phyloP scores from a whole-genome alignment of 495 filamentous ascomycete genomes.

The Talaromyces borbonicus region DNA sequence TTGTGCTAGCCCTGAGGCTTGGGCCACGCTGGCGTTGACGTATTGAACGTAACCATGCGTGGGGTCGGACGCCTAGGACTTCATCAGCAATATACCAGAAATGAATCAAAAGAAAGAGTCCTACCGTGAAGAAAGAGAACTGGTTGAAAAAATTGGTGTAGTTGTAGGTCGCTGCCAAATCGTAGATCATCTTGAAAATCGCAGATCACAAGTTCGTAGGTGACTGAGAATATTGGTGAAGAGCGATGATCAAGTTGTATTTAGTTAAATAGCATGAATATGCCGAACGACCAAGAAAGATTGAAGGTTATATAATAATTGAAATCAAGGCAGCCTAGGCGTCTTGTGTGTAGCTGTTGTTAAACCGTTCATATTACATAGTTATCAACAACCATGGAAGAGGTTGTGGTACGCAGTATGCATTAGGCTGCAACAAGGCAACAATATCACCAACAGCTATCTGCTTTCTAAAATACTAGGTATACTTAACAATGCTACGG shows the following conservation, averaged over 20 bases:
- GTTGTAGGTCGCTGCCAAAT: background rate
- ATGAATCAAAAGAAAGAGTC: background rate
- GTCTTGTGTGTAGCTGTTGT: too few species aligned
- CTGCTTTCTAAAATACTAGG: background rate
- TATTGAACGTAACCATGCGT: constrained; percentile 52
- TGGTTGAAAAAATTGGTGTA: constrained; percentile 1
- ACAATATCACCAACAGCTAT: background rate
- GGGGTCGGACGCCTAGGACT: constrained; percentile 29
- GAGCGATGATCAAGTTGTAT: background rate
- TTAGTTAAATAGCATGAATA: too few species aligned
- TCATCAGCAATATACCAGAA: background rate
- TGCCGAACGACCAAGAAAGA: too few species aligned
- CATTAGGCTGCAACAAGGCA: background rate
- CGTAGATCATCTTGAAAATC: background rate
- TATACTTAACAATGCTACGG: background rate
- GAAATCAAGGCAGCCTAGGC: too few species aligned
- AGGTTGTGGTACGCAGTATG: background rate
- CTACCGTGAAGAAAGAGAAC: background rate
- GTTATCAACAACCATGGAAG: background rate
- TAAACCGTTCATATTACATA: too few species aligned
- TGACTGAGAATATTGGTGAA: background rate
- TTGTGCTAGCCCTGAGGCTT: constrained; percentile 34
- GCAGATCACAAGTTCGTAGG: background rate
- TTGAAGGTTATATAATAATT: too few species aligned
- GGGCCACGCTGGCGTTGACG: constrained; percentile 33